A percentile compares a stretch with the other conserved stretches of the same genome.
Conservation (phyloP, 192 early-diverging fungal species). For the Gamsiella multidivaricata region DNA sequence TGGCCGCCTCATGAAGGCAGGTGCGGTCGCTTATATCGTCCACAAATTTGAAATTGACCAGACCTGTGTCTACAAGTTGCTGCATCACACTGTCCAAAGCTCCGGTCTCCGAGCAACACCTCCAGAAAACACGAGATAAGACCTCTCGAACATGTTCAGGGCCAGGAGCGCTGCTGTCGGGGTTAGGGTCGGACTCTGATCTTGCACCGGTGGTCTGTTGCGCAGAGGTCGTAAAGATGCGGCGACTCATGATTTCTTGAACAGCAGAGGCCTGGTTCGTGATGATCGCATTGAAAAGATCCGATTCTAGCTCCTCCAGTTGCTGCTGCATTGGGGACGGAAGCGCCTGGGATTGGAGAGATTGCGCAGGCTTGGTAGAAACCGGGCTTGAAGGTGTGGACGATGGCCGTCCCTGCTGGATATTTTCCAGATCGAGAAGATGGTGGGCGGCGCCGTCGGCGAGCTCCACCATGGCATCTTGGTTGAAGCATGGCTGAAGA, state of each 20-base stretch:
- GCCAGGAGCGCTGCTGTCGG: neutral
- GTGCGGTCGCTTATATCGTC: constrained; percentile 96
- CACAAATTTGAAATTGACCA: constrained; percentile 81
- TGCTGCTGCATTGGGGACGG: constrained; percentile 51
- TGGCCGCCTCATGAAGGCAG: constrained; percentile 89
- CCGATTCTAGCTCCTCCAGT: constrained; percentile 68
- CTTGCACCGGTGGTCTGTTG: neutral
- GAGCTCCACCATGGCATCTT: constrained; percentile 89
- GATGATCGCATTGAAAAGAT: constrained; percentile 62
- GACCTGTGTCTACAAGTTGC: constrained; percentile 68
- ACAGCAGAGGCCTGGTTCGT: constrained; percentile 49
- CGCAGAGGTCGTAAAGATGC: constrained; percentile 51
- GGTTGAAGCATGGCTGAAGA: constrained; percentile 97
- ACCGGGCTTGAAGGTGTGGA: constrained; percentile 38
- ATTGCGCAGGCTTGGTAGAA: constrained; percentile 12
- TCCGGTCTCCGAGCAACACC: constrained; percentile 67
- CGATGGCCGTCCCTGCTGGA: constrained; percentile 55
- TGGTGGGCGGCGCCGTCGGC: constrained; percentile 84
- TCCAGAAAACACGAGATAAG: constrained; percentile 79
- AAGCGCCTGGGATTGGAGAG: constrained; percentile 6
- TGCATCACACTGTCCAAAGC: constrained; percentile 61
- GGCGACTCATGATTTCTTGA: constrained; percentile 62
- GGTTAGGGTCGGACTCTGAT: constrained; percentile 11
- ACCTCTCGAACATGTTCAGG: constrained; percentile 64
- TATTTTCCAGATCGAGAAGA: constrained; percentile 80